A percentile compares a stretch with the other conserved stretches of the same genome.
These are phyloP conservation scores for Claviceps sp. DNA, from an alignment of 2,329 filamentous ascomycete genomes.

Conservation along the genomic window DNA sequence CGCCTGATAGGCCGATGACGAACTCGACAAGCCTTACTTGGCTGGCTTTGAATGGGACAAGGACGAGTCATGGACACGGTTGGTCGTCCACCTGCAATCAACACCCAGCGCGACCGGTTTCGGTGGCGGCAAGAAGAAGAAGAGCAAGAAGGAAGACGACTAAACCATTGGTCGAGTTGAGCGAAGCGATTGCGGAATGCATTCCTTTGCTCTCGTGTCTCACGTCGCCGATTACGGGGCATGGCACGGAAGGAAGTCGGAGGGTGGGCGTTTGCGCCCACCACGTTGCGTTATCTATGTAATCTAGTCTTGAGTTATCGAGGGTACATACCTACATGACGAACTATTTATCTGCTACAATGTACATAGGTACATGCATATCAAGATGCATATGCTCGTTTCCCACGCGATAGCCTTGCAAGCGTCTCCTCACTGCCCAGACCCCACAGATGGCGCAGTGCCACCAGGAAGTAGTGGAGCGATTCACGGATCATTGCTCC, in stretches of 20 bases:
- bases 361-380: background rate
- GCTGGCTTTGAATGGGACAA: slow-evolving; percentile 95
- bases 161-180: slow-evolving; percentile 11
- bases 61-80: slow-evolving; percentile 76
- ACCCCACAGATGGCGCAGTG: background rate
- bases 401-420: background rate
- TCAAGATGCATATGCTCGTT: background rate
- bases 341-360: too few species aligned
- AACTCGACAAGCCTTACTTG: slow-evolving; percentile 76
- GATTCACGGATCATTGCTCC: background rate
- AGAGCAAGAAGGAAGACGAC: slow-evolving; percentile 52
- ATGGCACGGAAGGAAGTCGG: background rate
- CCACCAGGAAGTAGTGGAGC: background rate
- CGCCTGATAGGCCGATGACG: slow-evolving; percentile 65
- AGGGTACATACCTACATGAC: too few species aligned
- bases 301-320: too few species aligned
- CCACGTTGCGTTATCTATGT: too few species aligned
- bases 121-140: slow-evolving; percentile 47
- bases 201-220: slow-evolving; percentile 10
- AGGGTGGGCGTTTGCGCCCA: too few species aligned
- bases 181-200: slow-evolving; percentile 13
- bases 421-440: background rate
- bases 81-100: slow-evolving; percentile 76
- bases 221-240: background rate
- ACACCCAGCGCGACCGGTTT: slow-evolving; percentile 41